Base-by-base conservation (phyloP, 495 filamentous ascomycete genomes). In the Hyaloscypha bicolor region DNA sequence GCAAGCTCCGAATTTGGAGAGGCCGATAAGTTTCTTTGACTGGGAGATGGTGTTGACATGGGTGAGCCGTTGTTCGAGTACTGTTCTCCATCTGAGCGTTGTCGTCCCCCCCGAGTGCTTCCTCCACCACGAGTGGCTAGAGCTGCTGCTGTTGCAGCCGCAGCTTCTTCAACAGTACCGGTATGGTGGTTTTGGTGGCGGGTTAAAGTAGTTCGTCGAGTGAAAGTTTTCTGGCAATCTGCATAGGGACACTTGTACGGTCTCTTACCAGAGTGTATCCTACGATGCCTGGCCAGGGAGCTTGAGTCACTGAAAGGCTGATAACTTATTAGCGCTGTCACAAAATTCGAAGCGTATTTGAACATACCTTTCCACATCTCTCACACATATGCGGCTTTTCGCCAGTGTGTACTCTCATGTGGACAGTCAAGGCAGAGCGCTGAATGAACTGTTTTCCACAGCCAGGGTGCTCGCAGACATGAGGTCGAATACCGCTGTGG, bases 351-450 rank as follows among this genome's bases (percentile, higher is more conserved):
- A 57, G 14, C 6, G 9, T 14, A 19, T 29, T 4, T 58, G 31
- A 73, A 67, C 62, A 77, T 85, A 97, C 94, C 89, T 99, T 98
- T 75, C 93, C 91, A 77, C 95, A 99, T 68, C 91, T 85, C 79
- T 98, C 96, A 76, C 95, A 99, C 90, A 94, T 93, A 73, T 99
- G 95, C 9, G 95, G 95, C 76, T 99, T 99, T 77, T 99, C 95
- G 55, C 95, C 95, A 2, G 95, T 98, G 72, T 99, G 95, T 37
- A 98, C 95, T 60, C 95, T 90, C 68, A 90, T 87, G 77, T 99
- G 95, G 4, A 99, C 95, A 1, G 95, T 99, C 76, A 99, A 82
- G 9, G 95, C 95, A n/a, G 95, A 97, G 39, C 95, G 88, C 74
- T 99, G 95, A 69, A 99, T 99, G 76, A 99, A 99, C 73, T 94